These are phyloP conservation scores for Eremochloa ophiuroides DNA, from an alignment of 176 grass and related monocot species.

Conservation along the genomic window DNA sequence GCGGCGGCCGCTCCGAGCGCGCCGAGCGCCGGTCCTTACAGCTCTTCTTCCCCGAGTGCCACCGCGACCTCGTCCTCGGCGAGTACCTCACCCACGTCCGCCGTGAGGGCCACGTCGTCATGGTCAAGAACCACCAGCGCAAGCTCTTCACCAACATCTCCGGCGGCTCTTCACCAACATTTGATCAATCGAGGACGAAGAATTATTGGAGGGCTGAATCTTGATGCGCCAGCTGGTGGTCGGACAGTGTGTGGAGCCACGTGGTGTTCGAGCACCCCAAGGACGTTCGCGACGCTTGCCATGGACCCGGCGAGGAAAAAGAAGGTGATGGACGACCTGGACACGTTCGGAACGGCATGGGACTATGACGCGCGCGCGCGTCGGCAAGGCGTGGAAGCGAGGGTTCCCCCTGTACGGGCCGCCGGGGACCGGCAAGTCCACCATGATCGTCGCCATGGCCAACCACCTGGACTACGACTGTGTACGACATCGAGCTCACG, in stretches of 20 bases:
- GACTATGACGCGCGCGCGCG: conserved; percentile 19
- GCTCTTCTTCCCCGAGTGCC: conserved; percentile 6
- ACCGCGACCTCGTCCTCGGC: conserved; percentile 12
- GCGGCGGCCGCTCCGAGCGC: background rate
- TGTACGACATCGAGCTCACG: conserved; percentile 30
- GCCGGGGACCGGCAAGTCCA: conserved; percentile 15
- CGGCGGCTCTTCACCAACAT: background rate
- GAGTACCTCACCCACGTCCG: conserved; percentile 33
- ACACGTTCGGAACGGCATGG: background rate
- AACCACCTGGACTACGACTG: conserved; percentile 21
- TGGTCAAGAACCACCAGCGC: conserved; percentile 19
- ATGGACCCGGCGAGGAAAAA: conserved; percentile 24
- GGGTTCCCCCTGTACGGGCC: conserved; percentile 16
- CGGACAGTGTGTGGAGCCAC: conserved; percentile 10
- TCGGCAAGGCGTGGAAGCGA: conserved; percentile 20
- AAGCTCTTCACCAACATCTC: conserved; percentile 43
- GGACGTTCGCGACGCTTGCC: conserved; percentile 30
- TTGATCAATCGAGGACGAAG: too few species aligned
- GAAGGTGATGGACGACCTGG: conserved; percentile 22
- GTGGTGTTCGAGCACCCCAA: conserved; percentile 36
- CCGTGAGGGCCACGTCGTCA: background rate
- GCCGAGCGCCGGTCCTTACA: background rate
- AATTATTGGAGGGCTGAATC: too few species aligned
- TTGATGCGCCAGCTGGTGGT: background rate
- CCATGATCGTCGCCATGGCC: conserved; percentile 15